Evolutionary conservation across 2,329 filamentous ascomycete species (phyloP).

Genomic region (Coniochaeta ligniaria): DNA sequence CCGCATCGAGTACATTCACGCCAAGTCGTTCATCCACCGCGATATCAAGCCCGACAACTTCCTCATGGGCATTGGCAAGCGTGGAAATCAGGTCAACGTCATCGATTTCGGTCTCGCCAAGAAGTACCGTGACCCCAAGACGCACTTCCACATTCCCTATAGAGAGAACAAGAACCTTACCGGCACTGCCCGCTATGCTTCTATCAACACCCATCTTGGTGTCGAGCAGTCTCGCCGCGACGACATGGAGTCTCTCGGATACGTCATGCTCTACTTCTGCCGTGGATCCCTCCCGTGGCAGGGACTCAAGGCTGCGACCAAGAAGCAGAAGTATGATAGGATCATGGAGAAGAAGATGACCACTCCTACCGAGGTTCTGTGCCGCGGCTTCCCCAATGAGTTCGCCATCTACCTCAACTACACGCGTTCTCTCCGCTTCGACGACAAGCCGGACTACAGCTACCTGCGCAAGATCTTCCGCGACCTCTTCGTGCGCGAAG

Average conservation of each 20-base stretch:
- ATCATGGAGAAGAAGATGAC: slow-evolving; percentile 99
- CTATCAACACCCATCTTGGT: slow-evolving; percentile 97
- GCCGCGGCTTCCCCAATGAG: slow-evolving; percentile 98
- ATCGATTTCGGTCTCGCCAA: slow-evolving; percentile 99
- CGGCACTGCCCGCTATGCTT: slow-evolving; percentile 95
- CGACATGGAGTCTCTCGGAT: slow-evolving; percentile 98
- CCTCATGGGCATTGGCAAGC: slow-evolving; percentile 98
- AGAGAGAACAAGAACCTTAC: slow-evolving; percentile 99
- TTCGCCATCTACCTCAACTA: slow-evolving; percentile 99
- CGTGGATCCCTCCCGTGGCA: slow-evolving; percentile 98
- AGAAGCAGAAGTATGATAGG: slow-evolving; percentile 99
- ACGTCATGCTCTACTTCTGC: slow-evolving; percentile 99
- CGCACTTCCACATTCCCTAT: slow-evolving; percentile 99
- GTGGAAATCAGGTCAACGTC: slow-evolving; percentile 98
- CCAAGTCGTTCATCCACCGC: slow-evolving; percentile 98
- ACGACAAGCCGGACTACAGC: slow-evolving; percentile 99
- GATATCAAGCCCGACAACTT: slow-evolving; percentile 99
- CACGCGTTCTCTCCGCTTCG: slow-evolving; percentile 95
- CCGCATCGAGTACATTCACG: slow-evolving; percentile 98
- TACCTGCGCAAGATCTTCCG: slow-evolving; percentile 99
- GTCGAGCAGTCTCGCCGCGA: slow-evolving; percentile 99
- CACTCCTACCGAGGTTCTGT: slow-evolving; percentile 94
- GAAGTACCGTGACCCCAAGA: slow-evolving; percentile 99
- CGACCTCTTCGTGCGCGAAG: slow-evolving; percentile 95
- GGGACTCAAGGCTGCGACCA: slow-evolving; percentile 94